Base-by-base conservation (phyloP, 768 basidiomycete genomes). In the Mycena rosella region DNA sequence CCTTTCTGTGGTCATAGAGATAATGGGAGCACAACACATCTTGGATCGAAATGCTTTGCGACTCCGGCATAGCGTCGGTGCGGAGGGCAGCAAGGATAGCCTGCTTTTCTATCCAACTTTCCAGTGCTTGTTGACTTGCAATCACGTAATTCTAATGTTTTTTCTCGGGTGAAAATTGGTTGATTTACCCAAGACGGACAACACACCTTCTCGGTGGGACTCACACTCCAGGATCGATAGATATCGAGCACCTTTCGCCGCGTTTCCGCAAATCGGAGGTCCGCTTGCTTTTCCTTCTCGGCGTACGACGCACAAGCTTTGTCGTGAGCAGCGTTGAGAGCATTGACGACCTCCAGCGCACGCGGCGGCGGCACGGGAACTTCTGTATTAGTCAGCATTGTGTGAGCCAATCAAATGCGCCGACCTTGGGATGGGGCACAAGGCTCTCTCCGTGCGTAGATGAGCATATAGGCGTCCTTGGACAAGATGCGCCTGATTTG, bases 381-480 rank as follows among this genome's bases (percentile, higher is more conserved):
- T 24, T 69, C 44, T 66, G 65, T n/a, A 15, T 70, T 32, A 52
- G 59, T 60, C 51, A 53, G 29, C 42, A 52, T 66, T 45, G 29
- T 24, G 36, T n/a, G n/a, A n/a, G 10, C 32, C 58, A 71, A 64
- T 44, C 65, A 65, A 64, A 68, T 69, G 44, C 44, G 30, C 22
- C 2, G 63, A 60, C 57, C 68, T 67, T 54, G 68, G 22, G 42
- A 60, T 52, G 52, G 24, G 22, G 38, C 14, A 36, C 66, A 71
- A n/a, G 65, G 27, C 48, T 78, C 73, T 70, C 82, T 84, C 14
- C 88, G 87, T 40, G 88, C 86, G 78, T 98, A 99, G 60, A 99
- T 90, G 34, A 98, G 85, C 96, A 98, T 97, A 79, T 99, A 98
- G 8, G 95, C 95, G 72, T 98, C 95, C 78, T 87, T 92, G 2